Base-by-base conservation (phyloP, 441 rosid species). In the Arabidopsis hybrid region DNA sequence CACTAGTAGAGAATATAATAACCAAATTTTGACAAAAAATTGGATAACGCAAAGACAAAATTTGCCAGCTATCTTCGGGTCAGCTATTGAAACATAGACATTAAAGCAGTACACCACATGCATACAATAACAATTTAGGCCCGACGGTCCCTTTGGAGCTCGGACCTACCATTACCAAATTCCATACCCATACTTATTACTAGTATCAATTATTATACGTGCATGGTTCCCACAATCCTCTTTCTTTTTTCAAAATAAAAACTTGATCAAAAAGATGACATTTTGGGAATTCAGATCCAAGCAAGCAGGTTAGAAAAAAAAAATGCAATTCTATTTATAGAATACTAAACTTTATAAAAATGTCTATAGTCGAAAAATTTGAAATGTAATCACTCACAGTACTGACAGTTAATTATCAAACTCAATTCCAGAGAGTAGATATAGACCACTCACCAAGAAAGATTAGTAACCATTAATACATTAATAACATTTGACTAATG, bases 111-210 rank as follows among this genome's bases (percentile, higher is more conserved):
- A 50, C 56, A 60, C 55, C 76, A 76, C 80, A 71, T 76, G 74
- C 16, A 65, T 65, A 57, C 57, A 64, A 39, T 64, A 64, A 58
- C 72, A 55, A 57, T 51, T 12, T 50, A 59, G 31, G 7, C 71
- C 60, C 53, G 21, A 69, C 34, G 52, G 74, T 53, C 75, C 75
- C 53, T 59, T 47, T 47, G 49, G 1, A 43, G 32, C 4, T 13
- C 32, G 80, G 69, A 66, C 77, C 80, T 77, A 77, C 80, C 69
- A 3, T 31, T 55, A 67, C 68, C 60, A 52, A 43, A 43, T 56
- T 52, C 40, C 65, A 46, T 26, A 65, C 60, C 42, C 32, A 61
- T 18, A 50, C 32, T n/a, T 14, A 74, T 42, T 21, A 21, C 26
- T 21, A 50, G 10, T 21, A 21, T 21, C 42, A 29, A 66, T 50